phyloP scores from a whole-genome alignment of 176 grass and related monocot genomes.

The Juncus inflexus region DNA sequence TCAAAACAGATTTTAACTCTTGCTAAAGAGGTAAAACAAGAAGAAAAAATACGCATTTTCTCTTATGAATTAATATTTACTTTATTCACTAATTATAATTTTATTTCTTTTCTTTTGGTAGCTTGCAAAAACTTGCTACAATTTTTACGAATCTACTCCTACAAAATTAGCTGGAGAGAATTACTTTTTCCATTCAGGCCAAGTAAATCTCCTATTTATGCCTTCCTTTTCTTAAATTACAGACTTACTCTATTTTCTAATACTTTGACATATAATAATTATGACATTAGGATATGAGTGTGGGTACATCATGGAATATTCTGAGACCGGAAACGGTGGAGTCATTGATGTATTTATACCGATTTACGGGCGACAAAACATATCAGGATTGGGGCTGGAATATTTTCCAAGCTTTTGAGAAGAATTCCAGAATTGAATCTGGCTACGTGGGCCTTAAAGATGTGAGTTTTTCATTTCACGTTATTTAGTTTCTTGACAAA shows the following conservation, averaged over 20 bases:
- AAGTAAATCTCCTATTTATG: conserved; percentile 37
- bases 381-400: conserved; percentile 99
- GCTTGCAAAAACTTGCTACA: conserved; percentile 97
- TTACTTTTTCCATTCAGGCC: conserved; percentile 68
- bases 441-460: conserved; percentile 93
- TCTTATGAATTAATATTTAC: conserved; percentile 4
- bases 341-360: conserved; percentile 92
- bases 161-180: conserved; percentile 98
- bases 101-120: conserved; percentile 20
- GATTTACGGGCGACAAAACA: conserved; percentile 90
- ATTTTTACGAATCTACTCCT: conserved; percentile 91
- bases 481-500: not conserved
- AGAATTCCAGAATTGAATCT: conserved; percentile 83
- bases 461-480: conserved; percentile 38
- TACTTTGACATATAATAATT: conserved; percentile 19
- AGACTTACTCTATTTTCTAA: not conserved
- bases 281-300: conserved; percentile 64
- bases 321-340: conserved; percentile 96
- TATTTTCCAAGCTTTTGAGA: conserved; percentile 99
- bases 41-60: conserved; percentile 2
- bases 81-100: conserved; percentile 3
- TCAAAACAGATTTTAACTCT: conserved; percentile 79
- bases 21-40: conserved; percentile 69
- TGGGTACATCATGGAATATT: conserved; percentile 99
- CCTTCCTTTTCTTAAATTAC: conserved; percentile 20